Conservation (phyloP, 805 yeast species). For the Yamadazyma olivae region DNA sequence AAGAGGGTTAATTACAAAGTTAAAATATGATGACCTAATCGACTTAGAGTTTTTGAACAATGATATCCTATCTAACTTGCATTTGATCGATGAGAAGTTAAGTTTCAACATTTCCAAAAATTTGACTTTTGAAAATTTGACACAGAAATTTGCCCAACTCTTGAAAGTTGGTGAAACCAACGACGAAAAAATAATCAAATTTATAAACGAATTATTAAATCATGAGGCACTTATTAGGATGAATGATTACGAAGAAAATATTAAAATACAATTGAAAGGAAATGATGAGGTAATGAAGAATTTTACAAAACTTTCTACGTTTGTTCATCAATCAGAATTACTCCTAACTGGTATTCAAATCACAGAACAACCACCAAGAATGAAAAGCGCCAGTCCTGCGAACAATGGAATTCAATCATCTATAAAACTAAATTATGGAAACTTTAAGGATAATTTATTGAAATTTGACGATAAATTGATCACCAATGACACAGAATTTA, state of each 20-base stretch:
- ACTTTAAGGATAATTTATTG: constrained; percentile 9
- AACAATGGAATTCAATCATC: too few relatives aligned
- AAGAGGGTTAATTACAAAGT: constrained; percentile 5
- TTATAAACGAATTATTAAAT: constrained; percentile 2
- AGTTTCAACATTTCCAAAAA: constrained; percentile 4
- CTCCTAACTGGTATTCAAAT: too few relatives aligned
- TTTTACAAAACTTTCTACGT: too few relatives aligned
- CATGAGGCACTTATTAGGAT: constrained; percentile 5
- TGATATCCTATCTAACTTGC: constrained; percentile 3
- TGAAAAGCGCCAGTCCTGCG: too few relatives aligned
- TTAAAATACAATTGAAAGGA: too few relatives aligned
- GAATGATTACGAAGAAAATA: constrained; percentile 6
- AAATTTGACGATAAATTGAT: constrained; percentile 8
- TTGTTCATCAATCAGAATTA: too few relatives aligned
- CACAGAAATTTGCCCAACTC: constrained; percentile 6
- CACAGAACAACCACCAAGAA: too few relatives aligned
- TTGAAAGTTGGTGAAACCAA: constrained; percentile 1
- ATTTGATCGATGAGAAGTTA: constrained; percentile 4
- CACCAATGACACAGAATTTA: constrained; percentile 9
- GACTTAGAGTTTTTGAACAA: constrained; percentile 5
- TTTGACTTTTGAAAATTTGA: constrained; percentile 5
- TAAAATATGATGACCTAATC: constrained; percentile 8
- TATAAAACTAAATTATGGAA: not conserved
- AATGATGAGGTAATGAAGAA: too few relatives aligned
- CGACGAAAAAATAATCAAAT: constrained; percentile 2